Evolutionary conservation across 1,139 yeast genomes (phyloP).

Genomic region (Saccharomyces hybrid): DNA sequence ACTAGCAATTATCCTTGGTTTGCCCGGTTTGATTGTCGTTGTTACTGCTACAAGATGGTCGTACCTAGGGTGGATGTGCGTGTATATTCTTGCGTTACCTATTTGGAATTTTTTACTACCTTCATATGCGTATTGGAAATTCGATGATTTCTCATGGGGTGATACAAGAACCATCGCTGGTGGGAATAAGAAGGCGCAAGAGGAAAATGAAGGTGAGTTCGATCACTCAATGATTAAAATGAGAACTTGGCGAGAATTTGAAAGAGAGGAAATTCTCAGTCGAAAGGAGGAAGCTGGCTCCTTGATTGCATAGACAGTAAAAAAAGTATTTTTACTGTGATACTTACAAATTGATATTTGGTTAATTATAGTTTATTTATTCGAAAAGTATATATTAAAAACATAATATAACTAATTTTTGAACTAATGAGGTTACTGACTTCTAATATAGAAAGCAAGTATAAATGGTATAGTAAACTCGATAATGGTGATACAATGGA

Average conservation of each 20-base stretch:
- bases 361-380: background rate
- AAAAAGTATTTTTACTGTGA: background rate
- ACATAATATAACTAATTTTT: background rate
- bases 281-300: background rate
- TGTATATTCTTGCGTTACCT: constrained; percentile 78
- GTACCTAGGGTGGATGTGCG: constrained; percentile 73
- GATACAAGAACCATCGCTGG: constrained; percentile 85
- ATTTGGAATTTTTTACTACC: constrained; percentile 94
- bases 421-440: background rate
- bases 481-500: background rate
- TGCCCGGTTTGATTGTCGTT: constrained; percentile 84
- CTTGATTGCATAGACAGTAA: background rate
- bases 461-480: background rate
- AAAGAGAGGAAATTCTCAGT: background rate
- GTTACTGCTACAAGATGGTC: constrained; percentile 75
- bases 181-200: constrained; percentile 55
- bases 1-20: constrained; percentile 75
- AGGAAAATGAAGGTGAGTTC: constrained; percentile 66
- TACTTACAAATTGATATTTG: background rate
- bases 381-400: background rate
- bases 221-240: constrained; percentile 81
- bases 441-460: background rate
- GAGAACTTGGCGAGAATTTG: constrained; percentile 89
- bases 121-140: constrained; percentile 87
- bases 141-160: constrained; percentile 98